Evolutionary conservation across 2,329 filamentous ascomycete species (phyloP).

Genomic region (Penicillium sp.): DNA sequence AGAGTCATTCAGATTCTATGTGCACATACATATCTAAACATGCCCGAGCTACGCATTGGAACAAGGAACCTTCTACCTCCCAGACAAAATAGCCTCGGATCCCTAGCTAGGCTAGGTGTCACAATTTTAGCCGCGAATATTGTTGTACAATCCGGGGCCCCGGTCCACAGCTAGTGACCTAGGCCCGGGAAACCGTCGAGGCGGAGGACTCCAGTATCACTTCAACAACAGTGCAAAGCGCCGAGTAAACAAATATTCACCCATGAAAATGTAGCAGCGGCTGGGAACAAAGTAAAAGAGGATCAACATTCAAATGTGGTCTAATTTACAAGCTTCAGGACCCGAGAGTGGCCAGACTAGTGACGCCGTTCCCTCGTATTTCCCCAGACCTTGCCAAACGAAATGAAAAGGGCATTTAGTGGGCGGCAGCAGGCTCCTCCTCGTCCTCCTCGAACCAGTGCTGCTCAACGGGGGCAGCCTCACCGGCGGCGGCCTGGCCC

Average conservation of each 20-base stretch:
- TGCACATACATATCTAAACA: too few species aligned
- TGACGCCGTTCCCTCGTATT: slow-evolving; percentile 22
- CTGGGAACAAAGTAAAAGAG: slow-evolving; percentile 16
- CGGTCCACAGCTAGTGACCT: neutral
- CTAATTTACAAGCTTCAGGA: slow-evolving; percentile 30
- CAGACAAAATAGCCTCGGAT: too few species aligned
- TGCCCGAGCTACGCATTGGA: too few species aligned
- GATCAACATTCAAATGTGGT: slow-evolving; percentile 24
- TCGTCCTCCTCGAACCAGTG: slow-evolving; percentile 80
- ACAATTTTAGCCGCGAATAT: neutral
- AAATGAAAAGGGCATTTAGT: slow-evolving; percentile 33
- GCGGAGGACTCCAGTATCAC: neutral
- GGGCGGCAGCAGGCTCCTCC: slow-evolving; percentile 46
- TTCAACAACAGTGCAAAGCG: neutral
- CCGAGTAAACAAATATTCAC: neutral
- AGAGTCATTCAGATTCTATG: too few species aligned
- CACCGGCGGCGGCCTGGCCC: slow-evolving; percentile 64
- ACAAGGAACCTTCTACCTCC: too few species aligned
- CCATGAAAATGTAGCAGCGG: neutral
- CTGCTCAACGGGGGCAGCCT: slow-evolving; percentile 58
- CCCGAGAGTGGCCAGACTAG: slow-evolving; percentile 21
- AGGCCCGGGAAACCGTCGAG: neutral
- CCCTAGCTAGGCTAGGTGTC: too few species aligned
- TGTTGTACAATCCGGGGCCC: neutral
- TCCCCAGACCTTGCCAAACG: slow-evolving; percentile 27